Conservation (phyloP, 345 rosid species). For the Eucalyptus tenuipes region DNA sequence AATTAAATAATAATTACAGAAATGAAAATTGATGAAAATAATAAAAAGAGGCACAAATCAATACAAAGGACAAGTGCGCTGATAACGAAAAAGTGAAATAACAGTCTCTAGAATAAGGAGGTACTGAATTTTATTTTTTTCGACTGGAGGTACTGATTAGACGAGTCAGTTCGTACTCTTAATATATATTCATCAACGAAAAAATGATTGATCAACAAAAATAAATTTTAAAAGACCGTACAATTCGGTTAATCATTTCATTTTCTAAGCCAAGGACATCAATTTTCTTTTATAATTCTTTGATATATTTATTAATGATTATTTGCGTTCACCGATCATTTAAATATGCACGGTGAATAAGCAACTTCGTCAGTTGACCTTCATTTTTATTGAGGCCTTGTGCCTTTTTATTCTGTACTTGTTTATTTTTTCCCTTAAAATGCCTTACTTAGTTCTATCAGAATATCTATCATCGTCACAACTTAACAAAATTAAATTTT, state of each 20-base stretch:
- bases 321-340: not conserved
- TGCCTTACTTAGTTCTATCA: not conserved
- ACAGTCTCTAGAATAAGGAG: no score
- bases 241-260: not conserved
- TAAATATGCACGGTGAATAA: not conserved
- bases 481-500: not conserved
- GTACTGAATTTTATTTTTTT: no score
- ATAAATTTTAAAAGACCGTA: not conserved
- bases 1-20: not conserved
- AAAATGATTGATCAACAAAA: not conserved
- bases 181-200: not conserved
- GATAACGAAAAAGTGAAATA: not conserved
- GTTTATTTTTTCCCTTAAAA: not conserved
- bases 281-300: not conserved
- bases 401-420: accelerated
- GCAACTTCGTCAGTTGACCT: not conserved
- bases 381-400: not conserved
- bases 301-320: not conserved
- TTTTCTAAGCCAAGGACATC: not conserved
- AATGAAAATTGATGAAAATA: not conserved
- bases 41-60: not conserved
- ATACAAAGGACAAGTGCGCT: not conserved
- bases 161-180: accelerated
- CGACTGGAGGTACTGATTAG: accelerated
- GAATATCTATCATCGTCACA: not conserved